These are phyloP conservation scores for Ramularia endophylla DNA, from an alignment of 2,329 filamentous ascomycete genomes.

Conservation along the genomic window DNA sequence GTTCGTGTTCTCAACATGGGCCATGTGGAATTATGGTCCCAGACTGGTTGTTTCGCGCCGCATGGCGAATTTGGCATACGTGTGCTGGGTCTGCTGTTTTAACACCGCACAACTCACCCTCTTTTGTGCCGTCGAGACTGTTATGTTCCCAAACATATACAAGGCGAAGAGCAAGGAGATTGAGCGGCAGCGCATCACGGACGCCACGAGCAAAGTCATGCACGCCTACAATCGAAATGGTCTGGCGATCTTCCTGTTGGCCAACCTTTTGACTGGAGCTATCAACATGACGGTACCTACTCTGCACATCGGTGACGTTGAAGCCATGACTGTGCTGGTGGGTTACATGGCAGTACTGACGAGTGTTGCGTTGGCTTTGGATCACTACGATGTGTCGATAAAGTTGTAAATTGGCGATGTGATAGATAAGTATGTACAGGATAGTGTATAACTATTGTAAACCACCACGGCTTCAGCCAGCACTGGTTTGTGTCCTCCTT, in stretches of 20 bases:
- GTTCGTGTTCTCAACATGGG: constrained; percentile 65
- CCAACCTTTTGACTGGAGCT: constrained; percentile 82
- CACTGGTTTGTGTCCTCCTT: too few relatives aligned
- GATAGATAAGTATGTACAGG: neutral
- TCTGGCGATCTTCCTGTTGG: constrained; percentile 73
- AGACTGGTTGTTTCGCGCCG: constrained; percentile 76
- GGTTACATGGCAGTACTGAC: constrained; percentile 66
- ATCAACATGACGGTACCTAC: constrained; percentile 87
- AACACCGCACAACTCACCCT: constrained; percentile 76
- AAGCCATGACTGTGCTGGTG: constrained; percentile 68
- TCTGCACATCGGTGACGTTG: constrained; percentile 58
- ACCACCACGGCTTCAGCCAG: too few relatives aligned
- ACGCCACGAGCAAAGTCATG: constrained; percentile 75
- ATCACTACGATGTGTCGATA: constrained; percentile 61
- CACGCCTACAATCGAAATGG: constrained; percentile 85
- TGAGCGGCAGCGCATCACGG: constrained; percentile 59
- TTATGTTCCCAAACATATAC: constrained; percentile 70
- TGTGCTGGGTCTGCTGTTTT: constrained; percentile 88
- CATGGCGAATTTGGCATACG: constrained; percentile 86
- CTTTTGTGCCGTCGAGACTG: constrained; percentile 70
- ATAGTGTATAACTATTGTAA: neutral
- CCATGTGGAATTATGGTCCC: constrained; percentile 63
- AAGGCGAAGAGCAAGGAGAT: constrained; percentile 47
- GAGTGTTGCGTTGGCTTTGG: constrained; percentile 60
- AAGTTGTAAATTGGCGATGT: constrained; percentile 52